Evolutionary conservation across 352 stramenopile species (phyloP), one percentile per base, ranked within the genome.

Genomic region (Globisporangium nodosum): DNA sequence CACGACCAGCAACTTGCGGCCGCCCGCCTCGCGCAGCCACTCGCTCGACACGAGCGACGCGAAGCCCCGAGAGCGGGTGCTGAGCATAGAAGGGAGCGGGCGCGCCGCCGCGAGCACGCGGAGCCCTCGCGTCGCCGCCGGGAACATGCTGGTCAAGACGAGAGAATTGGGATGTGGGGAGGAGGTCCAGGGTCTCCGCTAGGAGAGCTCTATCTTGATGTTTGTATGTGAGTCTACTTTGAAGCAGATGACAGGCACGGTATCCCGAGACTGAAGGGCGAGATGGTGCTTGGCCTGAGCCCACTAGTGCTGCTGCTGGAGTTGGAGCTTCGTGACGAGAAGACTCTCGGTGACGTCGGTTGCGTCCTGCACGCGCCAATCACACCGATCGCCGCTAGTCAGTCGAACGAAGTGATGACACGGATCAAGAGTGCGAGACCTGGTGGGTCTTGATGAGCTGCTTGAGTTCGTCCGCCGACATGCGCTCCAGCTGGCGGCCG

Each of bases 381-480:
- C 43, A 21, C n/a, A 48, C 5, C 5, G 27, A 46, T 11, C 43
- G 21, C 55, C 6, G 15, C 21, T 18, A 27, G 7, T 54, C n/a
- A 50, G 12, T 50, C 46, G 21, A 7, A 31, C 8, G 33, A 3
- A 18, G 11, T 20, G 20, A 18, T 15, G n/a, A 50, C 6, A 33
- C 46, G 15, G 52, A 61, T n/a, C 50, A 37, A 31, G 63, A 37
- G 33, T 37, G 5, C 33, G 33, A 6, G 33, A 81, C 79, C 59
- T 89, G 68, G 58, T 89, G 76, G 27, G 71, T 65, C 39, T 87
- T 73, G 52, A 90, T 81, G 9, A 88, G 67, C 18, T 74, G 66
- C 50, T 85, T 87, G 8, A 90, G 63, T 0, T 68, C 58, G 0
- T 78, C 69, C 30, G 65, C 63, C 6, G 65, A 56, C 9, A 75